Evolutionary conservation across 129 eudicot genomes (phyloP).

Genomic region (Tagetes erecta): DNA sequence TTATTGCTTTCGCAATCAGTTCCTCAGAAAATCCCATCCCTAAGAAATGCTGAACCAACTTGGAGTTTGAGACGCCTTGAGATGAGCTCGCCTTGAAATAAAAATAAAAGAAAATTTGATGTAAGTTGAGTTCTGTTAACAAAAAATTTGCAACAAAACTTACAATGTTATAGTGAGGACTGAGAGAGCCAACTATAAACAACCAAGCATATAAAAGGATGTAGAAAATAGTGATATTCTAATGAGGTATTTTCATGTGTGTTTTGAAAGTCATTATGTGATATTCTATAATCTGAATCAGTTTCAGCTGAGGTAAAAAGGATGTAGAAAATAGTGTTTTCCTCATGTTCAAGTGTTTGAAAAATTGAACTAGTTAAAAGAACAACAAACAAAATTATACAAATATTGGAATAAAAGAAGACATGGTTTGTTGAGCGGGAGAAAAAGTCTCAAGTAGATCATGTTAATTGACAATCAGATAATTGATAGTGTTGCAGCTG

Average conservation of each 20-base stretch:
- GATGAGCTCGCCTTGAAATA: conserved; percentile 67
- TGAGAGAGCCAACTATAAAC: neutral
- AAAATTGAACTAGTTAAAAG: neutral
- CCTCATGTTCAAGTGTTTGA: neutral
- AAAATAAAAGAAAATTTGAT: conserved; percentile 26
- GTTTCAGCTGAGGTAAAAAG: neutral
- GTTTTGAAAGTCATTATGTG: neutral
- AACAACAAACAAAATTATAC: neutral
- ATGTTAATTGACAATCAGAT: neutral
- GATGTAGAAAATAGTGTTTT: neutral
- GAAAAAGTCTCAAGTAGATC: neutral
- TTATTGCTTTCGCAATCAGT: conserved; percentile 59
- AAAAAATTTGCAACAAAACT: neutral
- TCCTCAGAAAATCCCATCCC: conserved; percentile 66
- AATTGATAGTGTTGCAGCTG: neutral
- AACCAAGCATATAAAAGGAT: neutral
- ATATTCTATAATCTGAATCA: conserved; percentile 2
- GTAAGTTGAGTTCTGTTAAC: neutral
- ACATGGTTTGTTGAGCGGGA: neutral
- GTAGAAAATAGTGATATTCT: too few relatives aligned
- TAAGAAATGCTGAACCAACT: conserved; percentile 48
- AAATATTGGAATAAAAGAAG: neutral
- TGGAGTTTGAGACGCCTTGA: conserved; percentile 43
- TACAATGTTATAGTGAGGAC: neutral
- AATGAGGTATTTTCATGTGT: neutral